phyloP scores from a whole-genome alignment of 306 rosid species.

The Spatholobus suberectus region DNA sequence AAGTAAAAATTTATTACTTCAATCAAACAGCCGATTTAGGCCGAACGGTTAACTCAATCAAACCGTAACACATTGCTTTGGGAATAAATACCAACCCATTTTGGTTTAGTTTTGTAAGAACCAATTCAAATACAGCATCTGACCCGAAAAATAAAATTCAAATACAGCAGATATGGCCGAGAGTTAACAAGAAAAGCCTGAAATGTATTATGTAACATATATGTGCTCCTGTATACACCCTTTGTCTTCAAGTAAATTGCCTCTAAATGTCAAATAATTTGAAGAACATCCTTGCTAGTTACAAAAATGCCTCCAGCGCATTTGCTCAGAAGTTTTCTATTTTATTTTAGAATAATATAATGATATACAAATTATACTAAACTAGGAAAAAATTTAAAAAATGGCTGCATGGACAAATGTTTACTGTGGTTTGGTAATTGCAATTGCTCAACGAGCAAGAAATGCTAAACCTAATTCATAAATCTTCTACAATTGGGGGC shows the following conservation, averaged over 20 bases:
- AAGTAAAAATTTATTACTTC: neutral
- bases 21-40: neutral
- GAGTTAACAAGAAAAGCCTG: neutral
- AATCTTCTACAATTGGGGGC: slow-evolving; percentile 79
- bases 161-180: neutral
- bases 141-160: neutral
- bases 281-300: slow-evolving; percentile 22
- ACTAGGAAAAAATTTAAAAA: neutral
- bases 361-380: slow-evolving; percentile 45
- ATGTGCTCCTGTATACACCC: neutral
- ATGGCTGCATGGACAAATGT: slow-evolving; percentile 31
- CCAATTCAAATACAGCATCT: neutral
- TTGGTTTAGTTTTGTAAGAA: neutral
- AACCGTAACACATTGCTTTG: neutral
- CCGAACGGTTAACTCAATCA: too few relatives aligned
- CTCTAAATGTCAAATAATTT: slow-evolving; percentile 14
- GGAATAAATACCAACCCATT: neutral
- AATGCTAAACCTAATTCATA: slow-evolving; percentile 70
- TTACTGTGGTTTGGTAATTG: slow-evolving; percentile 55
- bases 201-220: slow-evolving; percentile 10
- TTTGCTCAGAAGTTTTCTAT: slow-evolving; percentile 38
- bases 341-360: slow-evolving; percentile 39
- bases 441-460: slow-evolving; percentile 40
- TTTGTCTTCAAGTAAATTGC: slow-evolving; percentile 4
- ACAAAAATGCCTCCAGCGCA: slow-evolving; percentile 53